Evolutionary conservation across 2,329 filamentous ascomycete species (phyloP), one percentile per base, ranked within the genome.

Genomic region (Dactylella cylindrospora): DNA sequence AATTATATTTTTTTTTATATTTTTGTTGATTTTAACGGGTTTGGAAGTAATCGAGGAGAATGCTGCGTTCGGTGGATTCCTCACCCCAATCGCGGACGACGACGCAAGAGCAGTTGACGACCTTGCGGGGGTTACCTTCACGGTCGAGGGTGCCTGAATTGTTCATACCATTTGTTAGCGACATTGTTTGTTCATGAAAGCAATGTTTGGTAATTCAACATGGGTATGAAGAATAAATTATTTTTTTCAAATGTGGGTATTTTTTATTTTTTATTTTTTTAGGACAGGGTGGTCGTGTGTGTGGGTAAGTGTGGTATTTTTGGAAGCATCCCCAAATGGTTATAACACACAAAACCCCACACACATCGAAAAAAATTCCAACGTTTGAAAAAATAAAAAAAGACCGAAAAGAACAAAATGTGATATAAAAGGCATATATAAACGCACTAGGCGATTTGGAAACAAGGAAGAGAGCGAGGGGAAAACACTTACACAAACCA

Each of bases 11-110:
- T 60, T 39, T 39, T 40, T 51, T 46, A 32, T 19, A 5, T 41
- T 23, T 8, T 41, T 23, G 15, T 17, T 41, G 15, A 12, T 41
- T 23, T 66, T 69, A 69, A 53, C 67, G 67, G 76, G 90, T 95
- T 82, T 95, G 88, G 90, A 98, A 97, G 88, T 98, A 98, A 86
- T 98, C 95, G 78, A 98, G 89, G 76, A 98, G 88, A 79, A 97
- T 90, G 74, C 85, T 89, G 76, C 93, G 90, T 85, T 98, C 93
- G 81, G 95, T 90, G 70, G 88, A 94, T 83, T 98, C 93, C 84
- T 97, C 93, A 84, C 93, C 93, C 93, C 93, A 98, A 79, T 98
- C 90, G 82, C 93, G 91, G 74, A 98, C 93, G 67, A 98, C 93
- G 73, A 98, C 93, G 83, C 93, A 97, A 75, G 91, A 97, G 90